Base-by-base conservation (phyloP, 2,329 filamentous ascomycete species). In the Aureobasidium sp. region DNA sequence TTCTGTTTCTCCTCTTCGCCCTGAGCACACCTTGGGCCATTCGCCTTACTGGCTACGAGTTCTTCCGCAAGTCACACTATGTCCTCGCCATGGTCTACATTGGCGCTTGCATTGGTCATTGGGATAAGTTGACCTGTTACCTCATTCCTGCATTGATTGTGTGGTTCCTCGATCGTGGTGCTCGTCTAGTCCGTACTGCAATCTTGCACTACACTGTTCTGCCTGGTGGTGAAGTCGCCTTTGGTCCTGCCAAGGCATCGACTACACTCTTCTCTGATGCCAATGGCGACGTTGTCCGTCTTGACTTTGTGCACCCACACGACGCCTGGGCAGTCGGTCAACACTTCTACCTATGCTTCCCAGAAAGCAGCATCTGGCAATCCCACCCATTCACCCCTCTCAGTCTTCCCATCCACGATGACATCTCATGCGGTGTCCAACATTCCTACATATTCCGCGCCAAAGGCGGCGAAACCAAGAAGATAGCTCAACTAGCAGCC, bases 101-200 rank as follows among this genome's bases (percentile, higher is more conserved):
- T 12, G 86, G 84, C 2, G 85, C 84, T 3, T 85, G 84, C 67
- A 88, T 84, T 78, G 85, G 78, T 1, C 86, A 90, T 64, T 90
- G 86, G 86, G 66, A 74, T 45, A 71, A 81, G 45, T 71, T 90
- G 3, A 74, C 78, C 44, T 86, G 82, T 63, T 89, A 84, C 70
- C 75, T 89, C 62, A 74, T 86, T 40, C 80, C 85, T 0, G 79
- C 79, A 0, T 68, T 90, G 6, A 70, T 80, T 1, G 73, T 89
- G 12, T 85, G 84, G 76, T 74, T 79, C 53, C 58, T 86, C 16
- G 86, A 89, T 61, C 78, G 85, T 6, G 74, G 68, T 1, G 72
- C 80, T 8, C 75, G 86, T 4, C 65, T 83, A 1, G 62, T 80
- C 5, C 75, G 85, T 27, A 80, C 79, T 0, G 73, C 73, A 0